phyloP scores from a whole-genome alignment of 805 yeast species.

The Yarrowia hollandica region DNA sequence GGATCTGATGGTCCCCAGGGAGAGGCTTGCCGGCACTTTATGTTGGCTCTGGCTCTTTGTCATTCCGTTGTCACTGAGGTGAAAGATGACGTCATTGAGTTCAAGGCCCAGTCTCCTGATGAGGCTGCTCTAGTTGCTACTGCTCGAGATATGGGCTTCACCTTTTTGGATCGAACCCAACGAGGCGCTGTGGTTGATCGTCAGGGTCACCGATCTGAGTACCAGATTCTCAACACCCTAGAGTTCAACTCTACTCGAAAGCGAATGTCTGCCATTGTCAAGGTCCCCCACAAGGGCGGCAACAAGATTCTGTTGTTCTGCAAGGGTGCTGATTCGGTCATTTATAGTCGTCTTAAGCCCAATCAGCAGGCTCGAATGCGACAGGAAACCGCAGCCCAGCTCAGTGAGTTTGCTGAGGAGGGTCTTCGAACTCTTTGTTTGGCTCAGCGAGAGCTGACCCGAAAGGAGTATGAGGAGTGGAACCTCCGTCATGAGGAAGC shows the following conservation, averaged over 20 bases:
- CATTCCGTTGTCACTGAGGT: slow-evolving; percentile 75
- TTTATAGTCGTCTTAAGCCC: slow-evolving; percentile 52
- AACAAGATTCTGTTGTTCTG: slow-evolving; percentile 51
- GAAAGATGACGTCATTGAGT: slow-evolving; percentile 46
- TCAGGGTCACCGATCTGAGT: slow-evolving; percentile 52
- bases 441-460: slow-evolving; percentile 58
- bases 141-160: slow-evolving; percentile 74
- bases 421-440: slow-evolving; percentile 79
- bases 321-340: slow-evolving; percentile 83
- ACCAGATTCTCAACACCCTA: slow-evolving; percentile 57
- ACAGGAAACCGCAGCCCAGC: slow-evolving; percentile 64
- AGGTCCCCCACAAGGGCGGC: slow-evolving; percentile 42
- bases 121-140: slow-evolving; percentile 79
- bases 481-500: slow-evolving; percentile 57
- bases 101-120: slow-evolving; percentile 84
- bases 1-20: slow-evolving; percentile 47
- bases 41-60: slow-evolving; percentile 72
- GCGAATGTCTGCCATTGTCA: slow-evolving; percentile 72
- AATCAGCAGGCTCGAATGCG: slow-evolving; percentile 49
- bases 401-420: slow-evolving; percentile 74
- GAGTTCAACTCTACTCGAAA: slow-evolving; percentile 76
- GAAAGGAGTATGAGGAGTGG: slow-evolving; percentile 55
- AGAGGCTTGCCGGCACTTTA: slow-evolving; percentile 56
- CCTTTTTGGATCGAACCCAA: slow-evolving; percentile 58
- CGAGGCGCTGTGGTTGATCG: slow-evolving; percentile 49